Base-by-base conservation (phyloP, 106 monocot genomes). In the Triglochin maritima region DNA sequence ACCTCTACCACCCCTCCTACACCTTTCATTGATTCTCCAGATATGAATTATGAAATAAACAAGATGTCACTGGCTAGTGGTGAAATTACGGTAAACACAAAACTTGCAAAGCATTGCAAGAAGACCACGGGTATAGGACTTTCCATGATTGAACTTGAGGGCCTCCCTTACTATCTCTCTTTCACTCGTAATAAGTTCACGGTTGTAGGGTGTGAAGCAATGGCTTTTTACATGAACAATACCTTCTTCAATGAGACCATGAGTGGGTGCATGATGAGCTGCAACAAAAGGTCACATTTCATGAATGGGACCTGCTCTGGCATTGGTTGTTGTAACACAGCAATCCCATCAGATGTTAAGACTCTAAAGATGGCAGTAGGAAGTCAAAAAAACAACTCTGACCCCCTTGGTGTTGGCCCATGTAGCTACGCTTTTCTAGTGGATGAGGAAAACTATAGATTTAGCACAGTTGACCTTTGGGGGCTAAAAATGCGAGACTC, bases 201-300 rank as follows among this genome's bases (percentile, higher is more conserved):
- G 5, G 77, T 60, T 63, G 6, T 82, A 7, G 91, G 91, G 12
- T 84, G 91, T 48, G 73, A 80, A 61, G 80, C 80, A 9, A 0
- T 87, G 59, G 81, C 83, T 5, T 56, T 67, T 50, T 77, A 66
- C 56, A 3, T 10, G 9, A 53, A 67, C 8, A 6, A 5, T 5
- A 62, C 14, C 70, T 4, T 43, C 49, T 0, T 56, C 44, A 6
- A 4, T 44, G 56, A 12, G 14, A 41, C 7, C 45, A 10, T 7
- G 49, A 56, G 69, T 6, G 76, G 76, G 9, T 76, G 76, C 53
- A 0, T 69, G 7, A 9, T 69, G 46, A 15, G 68, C 14, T 76
- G 76, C 62, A 10, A 7, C 54, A 46, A 48, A 52, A 3, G 8
- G 5, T 68, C 69, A 2, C 17, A 3, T 17, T 46, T 76, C 68